Evolutionary conservation across 129 eudicot genomes (phyloP).

Genomic region (Smallanthus sonchifolius): DNA sequence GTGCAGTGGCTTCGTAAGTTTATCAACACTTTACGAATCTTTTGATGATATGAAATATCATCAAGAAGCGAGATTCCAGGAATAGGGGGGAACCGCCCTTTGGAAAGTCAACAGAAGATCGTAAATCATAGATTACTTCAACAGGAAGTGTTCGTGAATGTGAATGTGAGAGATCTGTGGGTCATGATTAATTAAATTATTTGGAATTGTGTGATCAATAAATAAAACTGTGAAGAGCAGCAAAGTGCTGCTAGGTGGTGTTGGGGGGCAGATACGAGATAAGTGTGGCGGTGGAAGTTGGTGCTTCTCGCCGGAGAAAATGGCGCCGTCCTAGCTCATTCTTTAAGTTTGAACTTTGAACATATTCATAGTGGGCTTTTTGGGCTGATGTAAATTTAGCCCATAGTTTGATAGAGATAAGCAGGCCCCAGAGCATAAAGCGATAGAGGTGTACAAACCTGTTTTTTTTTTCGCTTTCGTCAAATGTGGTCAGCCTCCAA

Average conservation of each 20-base stretch:
- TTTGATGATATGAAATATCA: not conserved
- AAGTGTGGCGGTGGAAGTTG: conserved; percentile 13
- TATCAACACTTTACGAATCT: conserved; percentile 3
- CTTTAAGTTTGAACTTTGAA: not conserved
- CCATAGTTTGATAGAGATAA: not conserved
- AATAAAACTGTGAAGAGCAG: conserved; percentile 27
- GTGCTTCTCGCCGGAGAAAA: conserved; percentile 25
- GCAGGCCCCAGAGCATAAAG: not conserved
- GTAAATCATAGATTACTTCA: conserved; percentile 22
- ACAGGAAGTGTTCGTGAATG: conserved; percentile 23
- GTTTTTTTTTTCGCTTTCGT: too few relatives aligned
- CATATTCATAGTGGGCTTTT: not conserved
- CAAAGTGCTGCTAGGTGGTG: conserved; percentile 14
- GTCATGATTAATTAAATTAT: not conserved
- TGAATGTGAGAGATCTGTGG: conserved; percentile 9
- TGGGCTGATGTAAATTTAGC: not conserved
- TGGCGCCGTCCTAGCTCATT: conserved; percentile 13
- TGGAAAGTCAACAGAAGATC: conserved; percentile 23
- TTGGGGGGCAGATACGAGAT: not conserved
- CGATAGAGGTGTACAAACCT: too few relatives aligned
- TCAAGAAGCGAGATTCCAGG: conserved; percentile 41
- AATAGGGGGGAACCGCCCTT: conserved; percentile 10
- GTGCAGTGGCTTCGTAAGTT: not conserved
- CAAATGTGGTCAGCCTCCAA: not conserved
- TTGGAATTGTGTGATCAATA: conserved; percentile 2